Conservation (phyloP, 2,329 filamentous ascomycete genomes). For the Venturia pyrina region DNA sequence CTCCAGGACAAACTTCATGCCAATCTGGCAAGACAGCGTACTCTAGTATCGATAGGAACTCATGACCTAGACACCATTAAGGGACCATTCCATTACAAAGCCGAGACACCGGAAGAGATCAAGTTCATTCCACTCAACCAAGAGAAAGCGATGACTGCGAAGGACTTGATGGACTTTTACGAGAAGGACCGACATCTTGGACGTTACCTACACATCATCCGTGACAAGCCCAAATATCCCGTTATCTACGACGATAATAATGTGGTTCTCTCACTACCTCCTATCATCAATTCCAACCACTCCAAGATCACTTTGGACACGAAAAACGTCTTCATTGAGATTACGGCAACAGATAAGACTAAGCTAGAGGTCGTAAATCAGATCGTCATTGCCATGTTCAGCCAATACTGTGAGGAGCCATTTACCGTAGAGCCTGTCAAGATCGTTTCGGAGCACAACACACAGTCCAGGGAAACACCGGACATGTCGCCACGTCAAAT, state of each 20-base stretch:
- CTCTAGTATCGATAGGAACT: conserved; percentile 92
- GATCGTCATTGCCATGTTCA: conserved; percentile 97
- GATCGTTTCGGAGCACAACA: conserved; percentile 86
- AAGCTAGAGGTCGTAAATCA: conserved; percentile 94
- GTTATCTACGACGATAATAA: conserved; percentile 81
- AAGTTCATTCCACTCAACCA: conserved; percentile 88
- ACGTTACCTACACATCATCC: conserved; percentile 86
- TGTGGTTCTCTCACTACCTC: conserved; percentile 83
- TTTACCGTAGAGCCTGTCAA: conserved; percentile 93
- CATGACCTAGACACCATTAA: conserved; percentile 91
- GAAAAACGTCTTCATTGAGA: conserved; percentile 92
- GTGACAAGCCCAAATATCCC: conserved; percentile 61
- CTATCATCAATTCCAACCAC: conserved; percentile 95
- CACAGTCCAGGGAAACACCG: conserved; percentile 69
- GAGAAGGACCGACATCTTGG: conserved; percentile 87
- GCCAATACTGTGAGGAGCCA: conserved; percentile 72
- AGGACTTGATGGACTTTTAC: conserved; percentile 89
- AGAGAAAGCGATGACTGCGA: conserved; percentile 74
- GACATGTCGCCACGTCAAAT: conserved; percentile 67
- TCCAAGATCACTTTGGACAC: conserved; percentile 92
- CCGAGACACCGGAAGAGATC: conserved; percentile 82
- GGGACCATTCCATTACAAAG: conserved; percentile 95
- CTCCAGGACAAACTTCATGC: conserved; percentile 97
- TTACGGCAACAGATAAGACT: conserved; percentile 89
- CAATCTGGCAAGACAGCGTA: conserved; percentile 86